Evolutionary conservation across 2,329 filamentous ascomycete species (phyloP), one percentile per base, ranked within the genome.

Genomic region (Paraconiothyrium sp.): DNA sequence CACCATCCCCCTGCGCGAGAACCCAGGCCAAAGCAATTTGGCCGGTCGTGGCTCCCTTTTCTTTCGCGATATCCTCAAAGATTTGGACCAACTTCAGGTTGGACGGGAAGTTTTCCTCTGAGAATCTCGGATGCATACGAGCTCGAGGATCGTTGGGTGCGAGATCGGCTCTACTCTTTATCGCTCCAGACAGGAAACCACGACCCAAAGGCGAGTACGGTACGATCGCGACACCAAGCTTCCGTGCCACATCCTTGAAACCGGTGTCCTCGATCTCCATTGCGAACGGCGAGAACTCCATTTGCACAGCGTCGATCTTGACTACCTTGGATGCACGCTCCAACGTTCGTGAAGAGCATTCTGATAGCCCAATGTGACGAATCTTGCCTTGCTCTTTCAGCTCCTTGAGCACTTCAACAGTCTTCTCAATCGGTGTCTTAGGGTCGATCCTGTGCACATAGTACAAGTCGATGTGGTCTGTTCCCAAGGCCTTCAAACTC

Each of bases 11-110:
- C 43, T 76, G 73, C 16, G 58, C 57, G 57, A 72, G 10, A 24
- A 75, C 32, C 71, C 72, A 76, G 10, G 73, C 73, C 11, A 76
- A 47, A 0, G 84, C 83, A 35, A 91, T 70, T 71, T 91, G 88
- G 0, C 81, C 81, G 0, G 85, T 65, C 0, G 88, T 89, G 54
- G 78, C 81, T 2, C 78, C 81, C 74, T 89, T 88, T 60, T 68
- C 57, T 34, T 63, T 50, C 4, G 73, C 73, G 6, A 75, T 22
- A 22, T 48, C 59, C 5, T 41, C 34, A 10, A 74, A 61, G 7
- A 60, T 20, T 11, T 68, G 57, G 0, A 75, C 70, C 6, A 76
- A 54, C 48, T 61, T 57, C 13, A 71, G 10, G 49, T 76, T 76
- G 30, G 58, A 60, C 16, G 62, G 56, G 54, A 71, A 68, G 49